Evolutionary conservation across 2,329 filamentous ascomycete species (phyloP), one percentile per base, ranked within the genome.

Genomic region (Cordyceps militaris): DNA sequence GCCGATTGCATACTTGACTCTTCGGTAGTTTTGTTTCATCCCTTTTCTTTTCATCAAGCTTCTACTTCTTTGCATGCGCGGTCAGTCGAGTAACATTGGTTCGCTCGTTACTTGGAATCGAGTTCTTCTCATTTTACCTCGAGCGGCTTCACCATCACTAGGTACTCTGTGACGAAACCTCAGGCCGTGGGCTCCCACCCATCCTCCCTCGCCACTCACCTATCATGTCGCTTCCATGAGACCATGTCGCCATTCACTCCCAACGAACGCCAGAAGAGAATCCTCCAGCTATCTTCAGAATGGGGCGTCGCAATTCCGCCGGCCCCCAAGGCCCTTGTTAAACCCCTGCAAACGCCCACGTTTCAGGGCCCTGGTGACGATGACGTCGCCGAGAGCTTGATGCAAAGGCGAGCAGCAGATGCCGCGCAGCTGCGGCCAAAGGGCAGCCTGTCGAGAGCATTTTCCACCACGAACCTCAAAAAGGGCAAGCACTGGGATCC

Each of bases 401-500:
- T 84, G 55, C 77, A 78, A 62, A 74, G 74, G 24, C 75, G 76
- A 52, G 70, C 70, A 2, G 63, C 66, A 10, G 72, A 74, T 38
- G 61, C 68, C 9, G 66, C 71, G 28, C 70, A 70, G 54, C 61
- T 65, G 5, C 70, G 73, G 8, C 69, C 70, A 56, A 77, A 75
- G 60, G 71, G 70, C 56, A 67, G 71, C 4, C 66, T 78, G 3
- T 71, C 74, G 1, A 62, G 70, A 32, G 70, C 72, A 10, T 73
- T 74, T 48, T 73, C 71, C 1, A 71, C 71, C 0, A 63, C 63
- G 51, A 73, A 70, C 48, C 62, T 73, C 42, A 76, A 73, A 60
- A 78, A 74, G 60, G 77, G 72, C 62, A 81, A 81, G 64, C 65
- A 72, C 43, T 81, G 77, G 75, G 78, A 82, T 28, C 73, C 79